Base-by-base conservation (phyloP, 2,329 filamentous ascomycete species). In the Colletotrichum lentis region DNA sequence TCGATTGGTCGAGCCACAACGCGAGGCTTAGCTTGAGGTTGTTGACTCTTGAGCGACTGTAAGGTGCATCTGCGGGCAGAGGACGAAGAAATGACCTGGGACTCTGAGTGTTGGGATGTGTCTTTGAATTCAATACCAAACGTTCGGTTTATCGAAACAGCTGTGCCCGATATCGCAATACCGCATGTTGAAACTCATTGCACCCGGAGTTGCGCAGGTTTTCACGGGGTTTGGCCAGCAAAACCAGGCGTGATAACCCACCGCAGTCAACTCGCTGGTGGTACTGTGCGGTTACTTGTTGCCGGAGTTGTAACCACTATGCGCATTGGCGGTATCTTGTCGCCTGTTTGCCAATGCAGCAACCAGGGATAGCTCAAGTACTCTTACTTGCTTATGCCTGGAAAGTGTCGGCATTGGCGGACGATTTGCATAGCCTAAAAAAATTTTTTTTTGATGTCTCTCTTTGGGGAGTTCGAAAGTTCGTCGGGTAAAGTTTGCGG, bases 401-500 rank as follows among this genome's bases (percentile, higher is more conserved):
- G 8, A 8, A 10, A 27, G n/a, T 20, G n/a, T 24, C 50, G 52
- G 24, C n/a, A n/a, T 20, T 60, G 59, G 3, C 37, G 27, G 50
- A 52, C 20, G 31, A 43, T 37, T 47, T 10, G 20, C 35, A 16
- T 6, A 55, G 61, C 46, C 22, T 39, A 67, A n/a, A n/a, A n/a
- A n/a, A n/a, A n/a, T n/a, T n/a, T 41, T 43, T 7, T 62, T 35
- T 43, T 10, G 14, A 5, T 2, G 22, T 22, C n/a, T 35, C 7
- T 5, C 11, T 31, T 53, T n/a, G 41, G 31, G 31, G 20, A 53
- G 18, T 14, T 20, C 8, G 16, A 64, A 41, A 47, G 39, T 22
- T 64, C 41, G 31, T 1, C 18, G 37, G 16, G 37, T 11, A 64
- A 63, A 27, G 24, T 53, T 47, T 62, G 47, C 46, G 57, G 63